Percentiles rank a stretch among this genome's conserved stretches.
These are phyloP conservation scores for Fusarium sp. DNA, from an alignment of 2,329 filamentous ascomycete species.

Conservation along the genomic window DNA sequence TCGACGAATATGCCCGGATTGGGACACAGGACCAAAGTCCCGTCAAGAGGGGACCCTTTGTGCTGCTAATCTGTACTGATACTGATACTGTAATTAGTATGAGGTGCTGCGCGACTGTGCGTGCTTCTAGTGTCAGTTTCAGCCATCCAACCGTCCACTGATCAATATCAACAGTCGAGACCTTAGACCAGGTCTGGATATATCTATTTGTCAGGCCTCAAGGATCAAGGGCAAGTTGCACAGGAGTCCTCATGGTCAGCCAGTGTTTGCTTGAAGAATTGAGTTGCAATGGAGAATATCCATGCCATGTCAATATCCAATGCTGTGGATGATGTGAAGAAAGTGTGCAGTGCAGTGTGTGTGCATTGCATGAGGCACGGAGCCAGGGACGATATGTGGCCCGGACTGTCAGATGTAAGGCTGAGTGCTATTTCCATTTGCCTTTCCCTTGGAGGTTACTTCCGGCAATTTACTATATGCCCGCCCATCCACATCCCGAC, in stretches of 20 bases:
- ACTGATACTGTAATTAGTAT: constrained; percentile 5
- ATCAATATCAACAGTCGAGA: constrained; percentile 11
- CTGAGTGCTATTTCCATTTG: constrained; percentile 7
- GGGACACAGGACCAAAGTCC: constrained; percentile 39
- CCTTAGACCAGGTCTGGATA: neutral
- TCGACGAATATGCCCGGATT: constrained; percentile 43
- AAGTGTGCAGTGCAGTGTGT: constrained; percentile 20
- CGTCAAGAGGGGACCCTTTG: constrained; percentile 29
- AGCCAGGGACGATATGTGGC: constrained; percentile 29
- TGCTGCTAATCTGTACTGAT: constrained; percentile 13
- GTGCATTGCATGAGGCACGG: constrained; percentile 19
- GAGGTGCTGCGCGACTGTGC: neutral
- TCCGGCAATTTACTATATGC: constrained; percentile 22
- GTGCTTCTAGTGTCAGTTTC: constrained; percentile 29
- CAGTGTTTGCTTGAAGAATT: constrained; percentile 9
- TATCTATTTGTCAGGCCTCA: constrained; percentile 14
- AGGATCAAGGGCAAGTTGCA: neutral
- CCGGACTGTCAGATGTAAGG: constrained; percentile 42
- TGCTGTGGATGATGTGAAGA: constrained; percentile 14
- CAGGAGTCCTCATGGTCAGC: neutral
- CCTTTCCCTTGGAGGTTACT: neutral
- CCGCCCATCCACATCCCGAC: neutral
- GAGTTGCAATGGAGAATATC: constrained; percentile 9
- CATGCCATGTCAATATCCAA: neutral
- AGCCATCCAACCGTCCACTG: constrained; percentile 10